Evolutionary conservation across 306 rosid species (phyloP).

Genomic region (Cyamopsis tetragonoloba): DNA sequence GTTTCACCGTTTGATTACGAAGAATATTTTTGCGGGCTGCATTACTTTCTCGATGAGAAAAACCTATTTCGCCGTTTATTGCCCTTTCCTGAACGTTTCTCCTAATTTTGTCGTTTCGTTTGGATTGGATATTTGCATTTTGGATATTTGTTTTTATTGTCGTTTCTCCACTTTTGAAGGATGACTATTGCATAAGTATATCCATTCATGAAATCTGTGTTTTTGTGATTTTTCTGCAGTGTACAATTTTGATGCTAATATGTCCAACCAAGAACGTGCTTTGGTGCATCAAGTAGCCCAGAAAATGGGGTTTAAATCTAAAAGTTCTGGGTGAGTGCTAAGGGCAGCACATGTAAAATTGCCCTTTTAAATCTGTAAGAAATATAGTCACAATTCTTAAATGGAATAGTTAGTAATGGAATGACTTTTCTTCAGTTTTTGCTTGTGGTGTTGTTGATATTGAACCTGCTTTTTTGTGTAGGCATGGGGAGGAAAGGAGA

Average conservation of each 20-base stretch:
- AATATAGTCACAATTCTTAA: conserved; percentile 6
- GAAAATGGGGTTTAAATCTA: conserved; percentile 63
- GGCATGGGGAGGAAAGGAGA: conserved; percentile 40
- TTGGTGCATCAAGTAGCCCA: conserved; percentile 49
- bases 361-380: not conserved
- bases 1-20: not conserved
- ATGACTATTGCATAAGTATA: not conserved
- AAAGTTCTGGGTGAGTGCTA: conserved; percentile 80
- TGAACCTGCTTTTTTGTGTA: conserved; percentile 33
- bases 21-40: not conserved
- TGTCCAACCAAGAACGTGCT: conserved; percentile 57
- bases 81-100: not conserved
- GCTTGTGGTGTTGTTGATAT: not conserved
- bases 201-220: conserved; percentile 11
- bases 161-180: too few species aligned
- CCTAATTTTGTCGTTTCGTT: not conserved
- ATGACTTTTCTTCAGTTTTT: not conserved
- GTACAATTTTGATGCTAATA: conserved; percentile 46
- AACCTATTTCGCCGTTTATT: not conserved
- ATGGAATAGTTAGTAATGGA: conserved; percentile 15
- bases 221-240: conserved; percentile 41
- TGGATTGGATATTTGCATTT: conserved; percentile 6
- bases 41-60: not conserved
- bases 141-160: not conserved
- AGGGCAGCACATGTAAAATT: not conserved